Conservation (phyloP, 805 yeast species). For the Myxozyma neglecta region DNA sequence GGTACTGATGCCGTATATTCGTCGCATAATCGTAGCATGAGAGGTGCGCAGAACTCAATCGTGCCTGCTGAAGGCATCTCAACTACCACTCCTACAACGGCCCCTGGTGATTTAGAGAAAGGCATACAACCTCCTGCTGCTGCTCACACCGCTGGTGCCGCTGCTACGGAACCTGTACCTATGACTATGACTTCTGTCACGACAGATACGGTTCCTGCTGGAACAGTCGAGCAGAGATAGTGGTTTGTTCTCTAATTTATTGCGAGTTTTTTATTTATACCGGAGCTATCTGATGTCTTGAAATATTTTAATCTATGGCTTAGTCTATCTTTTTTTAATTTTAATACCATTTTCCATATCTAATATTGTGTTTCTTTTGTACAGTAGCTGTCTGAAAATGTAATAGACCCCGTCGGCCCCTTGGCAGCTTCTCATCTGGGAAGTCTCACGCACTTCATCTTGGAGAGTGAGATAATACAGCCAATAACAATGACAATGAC, state of each 20-base stretch:
- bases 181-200: background rate
- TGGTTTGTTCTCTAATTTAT: background rate
- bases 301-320: too few relatives aligned
- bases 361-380: too few relatives aligned
- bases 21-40: background rate
- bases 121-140: background rate
- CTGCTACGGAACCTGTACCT: slow-evolving; percentile 4
- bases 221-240: background rate
- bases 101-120: background rate
- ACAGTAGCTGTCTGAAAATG: too few relatives aligned
- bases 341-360: too few relatives aligned
- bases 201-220: background rate
- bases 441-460: too few relatives aligned
- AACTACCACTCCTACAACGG: background rate
- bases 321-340: too few relatives aligned
- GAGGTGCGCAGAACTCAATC: background rate
- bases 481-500: too few relatives aligned
- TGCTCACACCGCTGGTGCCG: background rate
- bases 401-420: too few relatives aligned
- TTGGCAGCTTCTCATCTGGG: too few relatives aligned
- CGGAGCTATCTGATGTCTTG: background rate
- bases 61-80: too few relatives aligned
- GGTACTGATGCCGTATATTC: background rate
- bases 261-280: too few relatives aligned
- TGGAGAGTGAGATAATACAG: too few relatives aligned